phyloP scores from a whole-genome alignment of 2,329 filamentous ascomycete genomes.

The Diaporthe citriasiana region DNA sequence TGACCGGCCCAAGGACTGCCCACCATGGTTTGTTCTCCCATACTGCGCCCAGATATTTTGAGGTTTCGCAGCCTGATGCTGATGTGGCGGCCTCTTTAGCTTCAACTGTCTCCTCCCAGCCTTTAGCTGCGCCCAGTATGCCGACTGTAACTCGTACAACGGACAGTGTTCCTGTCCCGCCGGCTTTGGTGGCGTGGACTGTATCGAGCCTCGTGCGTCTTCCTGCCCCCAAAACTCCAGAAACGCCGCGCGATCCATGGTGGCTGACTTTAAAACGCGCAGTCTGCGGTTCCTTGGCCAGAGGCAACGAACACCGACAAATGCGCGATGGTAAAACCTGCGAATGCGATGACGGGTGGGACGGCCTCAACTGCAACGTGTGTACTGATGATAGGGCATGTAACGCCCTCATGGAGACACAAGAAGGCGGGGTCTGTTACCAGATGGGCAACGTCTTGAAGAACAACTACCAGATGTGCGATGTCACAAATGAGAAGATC shows the following conservation, averaged over 20 bases:
- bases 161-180: slow-evolving; percentile 94
- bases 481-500: slow-evolving; percentile 97
- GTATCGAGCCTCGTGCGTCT: slow-evolving; percentile 79
- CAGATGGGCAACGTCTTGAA: slow-evolving; percentile 91
- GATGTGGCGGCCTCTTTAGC: slow-evolving; percentile 61
- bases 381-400: slow-evolving; percentile 88
- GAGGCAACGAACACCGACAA: slow-evolving; percentile 79
- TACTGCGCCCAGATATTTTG: slow-evolving; percentile 40
- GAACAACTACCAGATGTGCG: slow-evolving; percentile 97
- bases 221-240: not conserved
- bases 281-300: slow-evolving; percentile 89
- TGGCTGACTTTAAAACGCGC: slow-evolving; percentile 40
- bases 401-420: slow-evolving; percentile 86
- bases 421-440: slow-evolving; percentile 90
- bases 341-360: slow-evolving; percentile 93
- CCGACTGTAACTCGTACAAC: slow-evolving; percentile 88
- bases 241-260: not conserved
- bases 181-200: slow-evolving; percentile 95
- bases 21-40: slow-evolving; percentile 73
- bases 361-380: slow-evolving; percentile 97
- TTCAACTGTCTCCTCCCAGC: slow-evolving; percentile 98
- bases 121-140: slow-evolving; percentile 92
- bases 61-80: slow-evolving; percentile 43
- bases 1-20: slow-evolving; percentile 81
- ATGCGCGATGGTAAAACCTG: slow-evolving; percentile 80